phyloP scores from a whole-genome alignment of 2,329 filamentous ascomycete species.

The Clonostachys sp. region DNA sequence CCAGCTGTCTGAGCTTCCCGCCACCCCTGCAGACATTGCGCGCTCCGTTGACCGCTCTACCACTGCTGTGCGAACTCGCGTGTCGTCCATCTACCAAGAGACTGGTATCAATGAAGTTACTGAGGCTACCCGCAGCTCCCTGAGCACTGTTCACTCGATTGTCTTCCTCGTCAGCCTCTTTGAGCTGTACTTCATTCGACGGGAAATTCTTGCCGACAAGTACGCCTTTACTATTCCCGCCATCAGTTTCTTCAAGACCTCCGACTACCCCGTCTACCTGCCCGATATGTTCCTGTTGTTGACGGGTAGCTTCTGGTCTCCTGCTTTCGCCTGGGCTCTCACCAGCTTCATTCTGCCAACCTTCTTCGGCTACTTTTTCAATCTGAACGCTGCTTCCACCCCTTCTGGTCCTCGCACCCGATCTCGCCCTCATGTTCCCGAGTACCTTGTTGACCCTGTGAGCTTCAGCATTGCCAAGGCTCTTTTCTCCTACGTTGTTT shows the following conservation, averaged over 20 bases:
- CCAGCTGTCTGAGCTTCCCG: constrained; percentile 66
- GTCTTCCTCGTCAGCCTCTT: constrained; percentile 63
- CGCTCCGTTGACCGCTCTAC: constrained; percentile 71
- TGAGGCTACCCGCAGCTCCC: constrained; percentile 60
- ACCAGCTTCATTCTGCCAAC: constrained; percentile 70
- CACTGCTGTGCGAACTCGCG: constrained; percentile 60
- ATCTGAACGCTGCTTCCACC: constrained; percentile 48
- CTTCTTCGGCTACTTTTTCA: constrained; percentile 82
- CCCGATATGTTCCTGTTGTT: constrained; percentile 80
- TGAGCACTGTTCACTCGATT: constrained; percentile 70
- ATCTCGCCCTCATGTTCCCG: constrained; percentile 36
- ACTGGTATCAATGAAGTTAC: constrained; percentile 64
- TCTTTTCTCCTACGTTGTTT: constrained; percentile 75
- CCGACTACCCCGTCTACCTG: constrained; percentile 59
- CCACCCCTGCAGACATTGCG: constrained; percentile 75
- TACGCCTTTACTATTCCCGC: constrained; percentile 72
- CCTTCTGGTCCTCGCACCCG: constrained; percentile 25
- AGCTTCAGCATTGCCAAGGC: constrained; percentile 89
- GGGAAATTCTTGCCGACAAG: constrained; percentile 64
- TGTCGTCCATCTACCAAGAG: constrained; percentile 57
- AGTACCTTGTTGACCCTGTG: constrained; percentile 74
- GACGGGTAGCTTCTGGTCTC: constrained; percentile 77
- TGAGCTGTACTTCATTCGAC: constrained; percentile 67
- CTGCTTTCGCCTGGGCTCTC: constrained; percentile 69
- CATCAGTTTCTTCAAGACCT: constrained; percentile 46